Conservation (phyloP, 805 yeast genomes). For the Saccharomyces cerevisiae region DNA sequence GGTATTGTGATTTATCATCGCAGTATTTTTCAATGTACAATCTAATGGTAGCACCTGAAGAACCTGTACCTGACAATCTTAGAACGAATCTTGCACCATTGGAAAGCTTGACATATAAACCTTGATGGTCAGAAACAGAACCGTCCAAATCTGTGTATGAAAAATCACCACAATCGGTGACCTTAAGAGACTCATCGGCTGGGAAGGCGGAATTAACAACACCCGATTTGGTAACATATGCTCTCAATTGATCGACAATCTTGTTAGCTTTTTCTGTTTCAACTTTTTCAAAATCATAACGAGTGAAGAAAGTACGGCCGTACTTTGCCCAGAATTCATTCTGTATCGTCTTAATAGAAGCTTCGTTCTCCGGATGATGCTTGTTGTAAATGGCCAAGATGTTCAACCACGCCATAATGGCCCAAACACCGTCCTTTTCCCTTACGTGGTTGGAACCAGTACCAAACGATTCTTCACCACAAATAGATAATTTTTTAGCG, state of each 20-base stretch:
- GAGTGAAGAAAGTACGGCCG: slow-evolving; percentile 95
- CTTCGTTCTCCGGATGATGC: slow-evolving; percentile 46
- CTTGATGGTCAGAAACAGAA: slow-evolving; percentile 79
- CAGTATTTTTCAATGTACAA: slow-evolving; percentile 84
- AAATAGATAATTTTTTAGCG: slow-evolving; percentile 84
- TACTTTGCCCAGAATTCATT: slow-evolving; percentile 80
- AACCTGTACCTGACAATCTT: slow-evolving; percentile 94
- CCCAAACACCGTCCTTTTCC: slow-evolving; percentile 98
- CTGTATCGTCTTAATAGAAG: slow-evolving; percentile 76
- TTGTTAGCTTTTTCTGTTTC: slow-evolving; percentile 63
- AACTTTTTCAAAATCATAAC: slow-evolving; percentile 90
- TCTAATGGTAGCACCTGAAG: slow-evolving; percentile 95
- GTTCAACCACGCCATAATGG: slow-evolving; percentile 93
- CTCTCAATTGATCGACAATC: slow-evolving; percentile 48
- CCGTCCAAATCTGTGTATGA: slow-evolving; percentile 94
- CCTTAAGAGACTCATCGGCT: slow-evolving; percentile 40
- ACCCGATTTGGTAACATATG: slow-evolving; percentile 30
- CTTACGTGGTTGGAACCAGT: slow-evolving; percentile 97
- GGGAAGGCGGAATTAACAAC: slow-evolving; percentile 46
- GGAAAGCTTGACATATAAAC: slow-evolving; percentile 71
- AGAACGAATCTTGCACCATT: slow-evolving; percentile 83
- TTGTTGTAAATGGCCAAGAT: slow-evolving; percentile 78
- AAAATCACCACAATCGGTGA: slow-evolving; percentile 80
- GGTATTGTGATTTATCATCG: slow-evolving; percentile 44
- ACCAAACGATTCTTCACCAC: slow-evolving; percentile 98